Evolutionary conservation across 176 grass and related monocot species (phyloP), one percentile per base, ranked within the genome.

Genomic region (Oryza glumipatula): DNA sequence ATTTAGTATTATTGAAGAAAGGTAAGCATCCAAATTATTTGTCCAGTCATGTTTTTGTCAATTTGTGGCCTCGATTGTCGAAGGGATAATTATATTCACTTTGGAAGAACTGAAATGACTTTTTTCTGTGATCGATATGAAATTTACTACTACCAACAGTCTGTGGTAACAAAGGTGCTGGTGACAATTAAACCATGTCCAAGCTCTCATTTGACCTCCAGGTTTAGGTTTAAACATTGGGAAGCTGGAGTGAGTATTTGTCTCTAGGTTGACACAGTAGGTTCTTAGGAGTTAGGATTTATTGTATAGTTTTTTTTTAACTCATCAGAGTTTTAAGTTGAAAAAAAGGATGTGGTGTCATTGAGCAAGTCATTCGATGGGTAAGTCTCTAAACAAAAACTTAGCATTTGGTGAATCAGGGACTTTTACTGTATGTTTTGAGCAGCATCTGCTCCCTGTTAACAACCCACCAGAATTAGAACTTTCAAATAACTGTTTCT

Each of bases 1-100:
- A 68, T 98, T 98, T 88, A 85, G 33, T 75, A 94, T 90, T 77
- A 90, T 98, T 78, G 89, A 98, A 82, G 51, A 98, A 90, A 95
- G 96, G 96, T 92, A 85, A 78, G 70, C 77, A 78, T 14, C 21
- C 65, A 76, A 70, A 11, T 78, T 68, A 28, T 28, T 36, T 77
- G 14, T 85, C 35, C 73, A 56, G 23, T 74, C 26, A 76, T 47
- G 65, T 17, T 28, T 72, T 54, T 79, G 36, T 68, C 58, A 36
- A 41, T 35, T 38, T 68, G 26, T 33, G 45, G 12, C 30, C 51
- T 74, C 45, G 11, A 65, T 74, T 51, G 3, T 79, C 23, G 13
- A 44, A 65, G n/a, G 10, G 6, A 75, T 73, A 60, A 21, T 67
- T 15, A 9, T 76, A 6, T 65, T 41, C 0, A 1, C 23, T 44